Evolutionary conservation across 371 early-diverging fungal species (phyloP).

Genomic region (Apophysomyces ossiformis): DNA sequence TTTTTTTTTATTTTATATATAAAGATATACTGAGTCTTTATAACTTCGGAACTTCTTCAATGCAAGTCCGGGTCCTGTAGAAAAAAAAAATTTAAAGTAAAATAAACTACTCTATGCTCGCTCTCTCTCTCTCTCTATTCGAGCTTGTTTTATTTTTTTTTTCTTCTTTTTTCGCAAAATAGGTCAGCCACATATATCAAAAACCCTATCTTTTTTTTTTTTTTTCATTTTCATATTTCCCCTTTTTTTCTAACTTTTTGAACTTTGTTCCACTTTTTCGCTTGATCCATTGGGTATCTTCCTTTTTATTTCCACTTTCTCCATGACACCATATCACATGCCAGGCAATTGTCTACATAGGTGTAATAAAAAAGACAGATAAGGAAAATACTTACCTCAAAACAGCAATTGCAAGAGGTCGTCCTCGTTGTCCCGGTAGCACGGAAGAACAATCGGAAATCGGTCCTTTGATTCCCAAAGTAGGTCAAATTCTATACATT

Average conservation of each 20-base stretch:
- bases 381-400: slow-evolving; percentile 8
- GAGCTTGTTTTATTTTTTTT: too few species aligned
- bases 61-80: slow-evolving; percentile 1
- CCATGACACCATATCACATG: background rate
- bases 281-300: background rate
- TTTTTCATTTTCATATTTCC: background rate
- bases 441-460: slow-evolving; percentile 12
- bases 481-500: background rate
- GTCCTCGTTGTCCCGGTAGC: background rate
- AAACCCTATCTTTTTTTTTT: too few species aligned
- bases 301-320: background rate
- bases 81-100: slow-evolving; percentile 1
- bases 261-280: too few species aligned
- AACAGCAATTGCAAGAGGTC: background rate
- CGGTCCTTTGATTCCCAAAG: background rate
- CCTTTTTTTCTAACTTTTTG: background rate
- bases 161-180: too few species aligned
- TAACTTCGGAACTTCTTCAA: slow-evolving; percentile 4
- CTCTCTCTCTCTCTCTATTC: too few species aligned
- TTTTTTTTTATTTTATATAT: slow-evolving; percentile 7
- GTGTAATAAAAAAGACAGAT: background rate
- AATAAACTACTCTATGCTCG: background rate
- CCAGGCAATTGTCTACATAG: background rate
- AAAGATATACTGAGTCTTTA: background rate
- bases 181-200: too few species aligned